Evolutionary conservation across 208 protist genomes (phyloP).

Genomic region (Leishmania major): DNA sequence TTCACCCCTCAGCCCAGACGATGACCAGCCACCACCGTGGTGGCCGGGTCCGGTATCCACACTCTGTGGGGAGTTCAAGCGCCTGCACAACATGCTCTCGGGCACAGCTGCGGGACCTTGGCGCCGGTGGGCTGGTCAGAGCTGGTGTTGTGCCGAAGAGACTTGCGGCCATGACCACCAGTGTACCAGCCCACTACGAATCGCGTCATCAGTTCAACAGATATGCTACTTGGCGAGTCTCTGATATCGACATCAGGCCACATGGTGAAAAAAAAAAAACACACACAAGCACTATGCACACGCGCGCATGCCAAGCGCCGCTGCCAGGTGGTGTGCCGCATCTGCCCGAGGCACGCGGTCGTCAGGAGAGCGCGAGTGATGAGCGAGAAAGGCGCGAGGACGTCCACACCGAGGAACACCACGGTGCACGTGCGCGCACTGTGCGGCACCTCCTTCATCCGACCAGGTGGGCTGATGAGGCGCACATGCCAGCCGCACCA

Average conservation of each 20-base stretch:
- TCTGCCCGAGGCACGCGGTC: too few species aligned
- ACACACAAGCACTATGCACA: not conserved
- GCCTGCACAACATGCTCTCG: not conserved
- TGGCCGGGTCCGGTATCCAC: not conserved
- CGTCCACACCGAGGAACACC: not conserved
- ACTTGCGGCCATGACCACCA: not conserved
- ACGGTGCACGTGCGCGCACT: not conserved
- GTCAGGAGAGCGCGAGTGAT: too few species aligned
- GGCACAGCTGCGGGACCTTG: not conserved
- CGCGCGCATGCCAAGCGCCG: not conserved
- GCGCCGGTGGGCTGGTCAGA: not conserved
- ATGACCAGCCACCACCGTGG: not conserved
- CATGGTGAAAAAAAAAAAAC: too few species aligned
- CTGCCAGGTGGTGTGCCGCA: not conserved
- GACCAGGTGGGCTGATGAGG: not conserved
- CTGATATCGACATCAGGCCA: too few species aligned
- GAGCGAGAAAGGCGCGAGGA: not conserved
- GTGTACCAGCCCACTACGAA: not conserved
- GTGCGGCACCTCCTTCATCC: not conserved
- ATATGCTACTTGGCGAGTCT: not conserved
- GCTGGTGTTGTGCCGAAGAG: not conserved
- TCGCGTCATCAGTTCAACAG: not conserved
- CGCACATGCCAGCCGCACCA: not conserved
- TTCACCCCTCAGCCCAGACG: not conserved
- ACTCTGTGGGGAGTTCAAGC: not conserved